Evolutionary conservation across 257 asterid species (phyloP), one percentile per base, ranked within the genome.

Genomic region (Solanum dulcamara): DNA sequence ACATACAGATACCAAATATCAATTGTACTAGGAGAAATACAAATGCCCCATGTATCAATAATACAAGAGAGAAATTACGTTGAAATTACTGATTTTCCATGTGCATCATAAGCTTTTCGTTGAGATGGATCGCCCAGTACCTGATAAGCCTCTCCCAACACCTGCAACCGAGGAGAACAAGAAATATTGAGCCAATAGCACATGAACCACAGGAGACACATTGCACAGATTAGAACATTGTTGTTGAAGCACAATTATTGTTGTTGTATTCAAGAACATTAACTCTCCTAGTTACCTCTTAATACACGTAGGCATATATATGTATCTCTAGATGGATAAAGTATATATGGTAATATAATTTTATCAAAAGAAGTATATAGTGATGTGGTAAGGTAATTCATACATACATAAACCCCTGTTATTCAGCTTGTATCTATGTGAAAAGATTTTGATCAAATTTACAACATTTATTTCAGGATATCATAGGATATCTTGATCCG

Each of bases 111-210:
- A 81, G 97, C 93, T 88, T 94, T 96, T 84, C 98, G 93, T 88
- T 95, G 99, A 70, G 93, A 66, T 55, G 99, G 95, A 90, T 97
- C 98, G 85, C 99, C 92, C 87, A 97, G 88, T 87, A 97, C 99
- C 90, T 97, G 99, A 91, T 97, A 97, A 85, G 99, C 99, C 93
- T 97, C 99, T 40, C 99, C 99, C 90, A 97, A 87, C 88, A 95
- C 95, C 99, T 97, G 86, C 37, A 37, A 20, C 20, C 24, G 0
- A 77, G 42, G 42, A 46, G 60, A 89, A 81, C 81, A 55, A 89
- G 75, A 79, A 85, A 12, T 83, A 74, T 55, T 70, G 51, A 88
- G 80, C 86, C 79, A 12, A 66, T 67, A 24, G 85, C 88, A 86
- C 83, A 77, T 85, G 85, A 33, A 70, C 77, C 46, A 33, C 77